These are phyloP conservation scores for Thelephora aurantiotincta DNA, from an alignment of 768 basidiomycete genomes.

Conservation along the genomic window DNA sequence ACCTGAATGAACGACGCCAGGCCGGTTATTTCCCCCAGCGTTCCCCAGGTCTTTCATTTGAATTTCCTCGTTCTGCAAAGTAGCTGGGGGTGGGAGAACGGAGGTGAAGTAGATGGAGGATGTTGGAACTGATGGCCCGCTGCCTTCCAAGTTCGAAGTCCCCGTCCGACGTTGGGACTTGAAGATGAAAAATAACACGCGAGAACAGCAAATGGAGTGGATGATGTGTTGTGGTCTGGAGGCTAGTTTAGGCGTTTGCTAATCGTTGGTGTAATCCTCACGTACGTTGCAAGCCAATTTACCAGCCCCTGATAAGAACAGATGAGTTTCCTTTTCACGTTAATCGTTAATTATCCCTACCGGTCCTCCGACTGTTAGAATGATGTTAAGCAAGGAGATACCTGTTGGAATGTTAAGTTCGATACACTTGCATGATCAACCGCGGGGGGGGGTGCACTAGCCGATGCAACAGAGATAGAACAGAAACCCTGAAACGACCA, in stretches of 20 bases:
- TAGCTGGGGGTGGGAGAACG: neutral
- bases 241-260: no score
- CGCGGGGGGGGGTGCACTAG: constrained; percentile 9
- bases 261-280: neutral
- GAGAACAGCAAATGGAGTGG: constrained; percentile 28
- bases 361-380: constrained; percentile 23
- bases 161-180: constrained; percentile 12
- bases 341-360: constrained; percentile 12
- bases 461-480: constrained; percentile 27
- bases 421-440: neutral
- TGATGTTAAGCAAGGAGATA: constrained; percentile 25
- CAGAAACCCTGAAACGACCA: constrained; percentile 17
- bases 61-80: no score
- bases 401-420: constrained; percentile 10
- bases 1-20: no score
- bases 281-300: constrained; percentile 30
- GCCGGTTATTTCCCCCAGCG: no score
- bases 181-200: constrained; percentile 27
- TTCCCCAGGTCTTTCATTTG: no score
- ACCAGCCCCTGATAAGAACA: constrained; percentile 18
- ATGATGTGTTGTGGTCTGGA: constrained; percentile 26
- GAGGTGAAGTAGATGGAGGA: neutral
- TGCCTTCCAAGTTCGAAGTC: no score
- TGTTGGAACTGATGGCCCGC: no score
- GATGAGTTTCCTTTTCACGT: neutral